Evolutionary conservation across 345 rosid genomes (phyloP), one percentile per base, ranked within the genome.

Genomic region (Salix caprea): DNA sequence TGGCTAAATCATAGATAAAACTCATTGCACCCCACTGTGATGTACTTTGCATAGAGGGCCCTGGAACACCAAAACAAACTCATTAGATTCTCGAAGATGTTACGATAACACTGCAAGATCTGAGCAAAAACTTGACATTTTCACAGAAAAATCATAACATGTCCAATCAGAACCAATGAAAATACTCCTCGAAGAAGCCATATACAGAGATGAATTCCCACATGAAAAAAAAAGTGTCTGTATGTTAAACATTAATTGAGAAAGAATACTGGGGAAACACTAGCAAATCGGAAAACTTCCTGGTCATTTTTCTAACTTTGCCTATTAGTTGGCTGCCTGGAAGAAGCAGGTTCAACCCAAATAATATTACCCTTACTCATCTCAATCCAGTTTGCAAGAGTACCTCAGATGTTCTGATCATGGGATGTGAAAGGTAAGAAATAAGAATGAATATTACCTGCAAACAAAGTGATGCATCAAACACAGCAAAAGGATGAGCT

Each of bases 391-490:
- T 37, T 64, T 46, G 39, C 8, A 18, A 4, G 32, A 65, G 70
- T 19, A 65, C 37, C 39, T 60, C 14, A 15, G 52, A 32, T 39
- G 64, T 40, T 50, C 44, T 9, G 26, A 34, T 28, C 4, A 54
- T 39, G 40, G 11, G 4, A 36, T 9, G 24, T 42, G 32, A 37
- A 28, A 5, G 54, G 39, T 44, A 48, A 58, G 32, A 34, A 34
- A 66, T 15, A 67, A 34, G 14, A 58, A 84, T 62, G 65, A 58
- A 54, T 34, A 54, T 61, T 80, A 96, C 99, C 97, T 96, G 99
- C 82, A 96, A 87, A 79, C 96, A 88, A 82, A 96, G 82, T 77
- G 99, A 92, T 76, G 96, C 89, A 79, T 94, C 96, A 81, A 92
- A 89, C 66, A 92, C 67, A 76, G 92, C 93, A 88, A 84, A 79